phyloP scores from a whole-genome alignment of 2,329 filamentous ascomycete species.

The Talaromyces albobiverticillius region DNA sequence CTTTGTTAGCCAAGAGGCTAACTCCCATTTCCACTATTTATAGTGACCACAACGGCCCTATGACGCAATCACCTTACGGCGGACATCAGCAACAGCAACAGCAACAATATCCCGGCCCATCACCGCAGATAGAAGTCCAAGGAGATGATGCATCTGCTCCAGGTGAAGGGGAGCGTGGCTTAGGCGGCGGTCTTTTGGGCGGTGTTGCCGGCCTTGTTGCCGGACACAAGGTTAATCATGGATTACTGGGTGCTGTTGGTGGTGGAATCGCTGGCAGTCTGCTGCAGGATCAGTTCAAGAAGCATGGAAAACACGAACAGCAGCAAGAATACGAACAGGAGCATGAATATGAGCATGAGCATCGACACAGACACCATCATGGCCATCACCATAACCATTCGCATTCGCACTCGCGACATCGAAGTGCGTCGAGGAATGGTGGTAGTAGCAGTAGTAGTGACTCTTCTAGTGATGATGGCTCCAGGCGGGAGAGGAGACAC shows the following conservation, averaged over 20 bases:
- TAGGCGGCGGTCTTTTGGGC: slow-evolving; percentile 57
- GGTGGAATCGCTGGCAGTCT: slow-evolving; percentile 57
- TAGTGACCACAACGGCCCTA: background rate
- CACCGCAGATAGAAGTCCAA: slow-evolving; percentile 3
- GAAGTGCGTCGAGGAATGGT: slow-evolving; percentile 24
- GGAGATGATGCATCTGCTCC: slow-evolving; percentile 18
- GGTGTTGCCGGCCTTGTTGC: slow-evolving; percentile 56
- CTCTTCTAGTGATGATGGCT: background rate
- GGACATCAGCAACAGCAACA: slow-evolving; percentile 8
- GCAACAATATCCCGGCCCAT: slow-evolving; percentile 1
- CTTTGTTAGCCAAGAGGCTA: background rate
- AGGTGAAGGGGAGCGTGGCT: slow-evolving; percentile 53
- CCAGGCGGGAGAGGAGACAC: background rate
- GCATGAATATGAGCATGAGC: background rate
- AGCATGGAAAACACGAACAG: background rate
- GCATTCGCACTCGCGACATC: slow-evolving; percentile 20
- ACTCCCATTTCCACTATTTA: no score
- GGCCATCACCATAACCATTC: slow-evolving; percentile 16
- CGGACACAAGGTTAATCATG: slow-evolving; percentile 57
- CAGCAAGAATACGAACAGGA: background rate
- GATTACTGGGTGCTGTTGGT: slow-evolving; percentile 56
- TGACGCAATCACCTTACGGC: background rate
- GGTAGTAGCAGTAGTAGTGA: background rate
- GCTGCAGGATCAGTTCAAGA: slow-evolving; percentile 23
- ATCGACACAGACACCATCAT: slow-evolving; percentile 10